Evolutionary conservation across 106 monocot genomes (phyloP).

Genomic region (Hemerocallis citrina): DNA sequence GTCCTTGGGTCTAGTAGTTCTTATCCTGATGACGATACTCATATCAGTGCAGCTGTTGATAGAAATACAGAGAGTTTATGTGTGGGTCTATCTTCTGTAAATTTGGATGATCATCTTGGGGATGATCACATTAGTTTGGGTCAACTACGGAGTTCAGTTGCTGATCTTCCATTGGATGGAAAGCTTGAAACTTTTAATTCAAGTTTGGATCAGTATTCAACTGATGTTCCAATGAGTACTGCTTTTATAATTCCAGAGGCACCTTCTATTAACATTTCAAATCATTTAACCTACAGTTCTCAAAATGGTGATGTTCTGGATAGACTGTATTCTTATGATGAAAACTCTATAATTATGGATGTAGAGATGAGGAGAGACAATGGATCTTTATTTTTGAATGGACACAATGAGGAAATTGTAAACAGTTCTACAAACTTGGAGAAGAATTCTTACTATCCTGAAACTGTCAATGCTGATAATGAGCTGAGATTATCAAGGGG

Average conservation of each 20-base stretch:
- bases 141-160: conserved; percentile 3
- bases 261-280: conserved; percentile 1
- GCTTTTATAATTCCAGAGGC: conserved; percentile 1
- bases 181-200: conserved; percentile 5
- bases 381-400: conserved; percentile 12
- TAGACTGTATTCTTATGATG: neutral
- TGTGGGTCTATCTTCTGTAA: conserved; percentile 15
- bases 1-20: neutral
- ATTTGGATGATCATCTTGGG: conserved; percentile 8
- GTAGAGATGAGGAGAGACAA: conserved; percentile 3
- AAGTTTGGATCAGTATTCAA: neutral
- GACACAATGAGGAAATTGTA: conserved; percentile 1
- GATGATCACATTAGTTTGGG: neutral
- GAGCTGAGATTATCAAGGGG: conserved; percentile 4
- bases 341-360: neutral
- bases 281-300: neutral
- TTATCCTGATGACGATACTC: neutral
- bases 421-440: conserved; percentile 2
- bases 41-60: conserved; percentile 6
- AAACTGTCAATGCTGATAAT: neutral
- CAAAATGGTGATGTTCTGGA: neutral
- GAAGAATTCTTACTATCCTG: conserved; percentile 2
- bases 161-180: neutral
- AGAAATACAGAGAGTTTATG: conserved; percentile 14
- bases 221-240: neutral